Conservation (phyloP, 73 alveolate species). For the Tetrahymena thermophila region DNA sequence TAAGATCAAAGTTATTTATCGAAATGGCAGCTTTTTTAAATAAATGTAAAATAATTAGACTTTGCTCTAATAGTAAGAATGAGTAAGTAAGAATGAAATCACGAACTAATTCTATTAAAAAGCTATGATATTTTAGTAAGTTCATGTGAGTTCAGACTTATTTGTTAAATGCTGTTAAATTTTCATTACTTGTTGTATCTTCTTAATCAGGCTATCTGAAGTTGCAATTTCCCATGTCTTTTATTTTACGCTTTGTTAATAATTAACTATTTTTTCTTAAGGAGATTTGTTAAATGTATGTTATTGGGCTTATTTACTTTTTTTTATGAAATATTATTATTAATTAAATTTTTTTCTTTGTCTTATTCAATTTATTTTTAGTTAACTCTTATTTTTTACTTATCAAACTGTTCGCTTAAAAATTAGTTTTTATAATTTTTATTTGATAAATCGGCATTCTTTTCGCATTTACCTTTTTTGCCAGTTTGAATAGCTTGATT, state of each 20-base stretch:
- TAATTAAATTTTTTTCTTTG: not conserved
- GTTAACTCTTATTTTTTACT: not conserved
- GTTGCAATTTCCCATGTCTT: not conserved
- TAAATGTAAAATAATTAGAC: not conserved
- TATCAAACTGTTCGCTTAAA: not conserved
- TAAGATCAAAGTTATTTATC: conserved; percentile 16
- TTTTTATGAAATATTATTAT: not conserved
- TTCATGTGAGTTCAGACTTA: not conserved
- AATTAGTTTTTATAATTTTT: not conserved
- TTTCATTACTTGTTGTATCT: not conserved
- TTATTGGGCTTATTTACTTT: not conserved
- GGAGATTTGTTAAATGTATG: not conserved
- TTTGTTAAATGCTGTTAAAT: not conserved
- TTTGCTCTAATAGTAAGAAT: not conserved
- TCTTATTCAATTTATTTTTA: not conserved
- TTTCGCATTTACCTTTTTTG: not conserved
- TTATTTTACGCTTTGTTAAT: not conserved
- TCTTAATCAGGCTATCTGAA: not conserved
- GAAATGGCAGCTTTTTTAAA: conserved; percentile 19
- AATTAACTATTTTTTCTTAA: not conserved
- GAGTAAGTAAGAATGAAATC: not conserved
- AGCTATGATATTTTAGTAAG: too few relatives aligned
- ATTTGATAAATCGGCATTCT: not conserved
- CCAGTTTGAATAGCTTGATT: not conserved
- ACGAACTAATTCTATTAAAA: not conserved